Percentiles rank a stretch among this genome's conserved stretches.
Evolutionary conservation across 805 yeast genomes (phyloP).

Genomic region (Vanderwaltozyma yarrowii): DNA sequence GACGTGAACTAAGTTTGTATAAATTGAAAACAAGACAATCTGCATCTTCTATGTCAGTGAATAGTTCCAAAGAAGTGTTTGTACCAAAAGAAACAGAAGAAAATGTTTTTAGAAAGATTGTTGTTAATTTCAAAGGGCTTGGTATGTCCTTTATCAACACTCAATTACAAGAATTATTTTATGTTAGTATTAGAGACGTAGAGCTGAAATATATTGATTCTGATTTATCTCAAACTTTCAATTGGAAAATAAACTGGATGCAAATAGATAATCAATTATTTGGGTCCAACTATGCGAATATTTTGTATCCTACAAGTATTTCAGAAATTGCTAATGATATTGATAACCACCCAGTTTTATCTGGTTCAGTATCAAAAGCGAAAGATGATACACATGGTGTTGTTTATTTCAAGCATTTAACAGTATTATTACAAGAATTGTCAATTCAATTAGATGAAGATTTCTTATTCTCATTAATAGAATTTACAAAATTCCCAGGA

Average conservation of each 20-base stretch:
- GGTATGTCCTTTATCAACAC: slow-evolving; percentile 79
- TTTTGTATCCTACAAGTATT: slow-evolving; percentile 80
- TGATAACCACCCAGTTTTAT: slow-evolving; percentile 82
- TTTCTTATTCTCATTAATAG: slow-evolving; percentile 70
- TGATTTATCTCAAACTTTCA: slow-evolving; percentile 68
- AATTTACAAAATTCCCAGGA: slow-evolving; percentile 72
- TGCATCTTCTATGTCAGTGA: slow-evolving; percentile 27
- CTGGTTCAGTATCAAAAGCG: slow-evolving; percentile 73
- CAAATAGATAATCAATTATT: slow-evolving; percentile 88
- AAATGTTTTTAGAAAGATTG: slow-evolving; percentile 32
- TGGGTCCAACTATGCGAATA: slow-evolving; percentile 81
- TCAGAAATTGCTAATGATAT: slow-evolving; percentile 78
- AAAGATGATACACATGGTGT: slow-evolving; percentile 91
- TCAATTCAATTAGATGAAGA: slow-evolving; percentile 92
- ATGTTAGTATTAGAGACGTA: slow-evolving; percentile 70
- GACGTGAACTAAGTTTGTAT: slow-evolving; percentile 66
- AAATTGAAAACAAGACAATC: slow-evolving; percentile 32
- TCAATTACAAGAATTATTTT: slow-evolving; percentile 66
- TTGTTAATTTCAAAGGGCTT: slow-evolving; percentile 67
- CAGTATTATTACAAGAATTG: slow-evolving; percentile 79
- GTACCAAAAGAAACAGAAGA: slow-evolving; percentile 34
- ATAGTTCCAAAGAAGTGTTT: slow-evolving; percentile 36
- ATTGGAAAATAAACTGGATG: slow-evolving; percentile 83
- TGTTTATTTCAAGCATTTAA: slow-evolving; percentile 81
- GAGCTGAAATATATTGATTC: slow-evolving; percentile 77